phyloP scores from a whole-genome alignment of 2,329 filamentous ascomycete species.

The Fusarium ambrosium region DNA sequence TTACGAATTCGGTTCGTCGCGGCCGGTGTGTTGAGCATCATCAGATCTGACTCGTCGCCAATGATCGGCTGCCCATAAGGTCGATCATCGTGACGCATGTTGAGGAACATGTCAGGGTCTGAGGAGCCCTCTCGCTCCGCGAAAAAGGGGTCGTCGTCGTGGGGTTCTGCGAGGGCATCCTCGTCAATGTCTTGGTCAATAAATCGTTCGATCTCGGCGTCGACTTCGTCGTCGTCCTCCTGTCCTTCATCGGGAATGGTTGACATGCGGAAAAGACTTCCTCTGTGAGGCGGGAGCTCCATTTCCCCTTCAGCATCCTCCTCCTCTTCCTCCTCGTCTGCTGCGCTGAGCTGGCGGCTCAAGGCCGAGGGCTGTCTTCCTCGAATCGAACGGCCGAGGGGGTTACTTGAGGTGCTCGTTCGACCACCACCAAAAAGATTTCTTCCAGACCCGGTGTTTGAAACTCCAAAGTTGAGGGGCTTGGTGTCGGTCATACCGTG shows the following conservation, averaged over 20 bases:
- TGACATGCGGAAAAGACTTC: conserved; percentile 52
- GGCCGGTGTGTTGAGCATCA: conserved; percentile 69
- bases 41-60: conserved; percentile 64
- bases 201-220: conserved; percentile 54
- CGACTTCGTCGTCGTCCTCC: conserved; percentile 49
- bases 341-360: conserved; percentile 57
- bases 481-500: conserved; percentile 57
- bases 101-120: conserved; percentile 64
- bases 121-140: conserved; percentile 56
- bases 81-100: conserved; percentile 60
- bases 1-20: conserved; percentile 65
- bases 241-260: conserved; percentile 30
- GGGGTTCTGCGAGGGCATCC: conserved; percentile 52
- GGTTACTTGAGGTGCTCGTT: conserved; percentile 55
- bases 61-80: conserved; percentile 56
- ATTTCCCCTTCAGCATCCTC: conserved; percentile 53
- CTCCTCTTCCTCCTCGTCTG: conserved; percentile 50
- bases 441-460: conserved; percentile 45
- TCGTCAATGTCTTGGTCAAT: conserved; percentile 55
- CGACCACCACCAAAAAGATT: conserved; percentile 55
- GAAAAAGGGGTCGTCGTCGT: conserved; percentile 55
- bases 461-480: conserved; percentile 55
- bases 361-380: conserved; percentile 63
- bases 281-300: conserved; percentile 50
- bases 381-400: conserved; percentile 64